phyloP scores from a whole-genome alignment of 305 asterid genomes.

The Galium porrigens region DNA sequence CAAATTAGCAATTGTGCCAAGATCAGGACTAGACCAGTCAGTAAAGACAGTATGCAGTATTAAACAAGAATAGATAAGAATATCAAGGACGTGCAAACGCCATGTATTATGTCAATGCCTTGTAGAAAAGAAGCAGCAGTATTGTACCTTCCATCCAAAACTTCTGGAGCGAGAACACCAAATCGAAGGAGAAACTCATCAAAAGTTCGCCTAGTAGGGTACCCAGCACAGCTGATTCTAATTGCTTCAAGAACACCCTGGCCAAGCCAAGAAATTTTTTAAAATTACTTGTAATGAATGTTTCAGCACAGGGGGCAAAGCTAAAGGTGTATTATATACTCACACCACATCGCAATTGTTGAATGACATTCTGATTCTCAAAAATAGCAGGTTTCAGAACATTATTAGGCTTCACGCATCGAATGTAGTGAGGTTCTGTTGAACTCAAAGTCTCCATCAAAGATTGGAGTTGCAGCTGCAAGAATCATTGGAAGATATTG shows the following conservation, averaged over 20 bases:
- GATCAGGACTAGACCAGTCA: conserved; percentile 13
- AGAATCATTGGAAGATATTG: conserved; percentile 22
- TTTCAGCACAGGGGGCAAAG: conserved; percentile 1
- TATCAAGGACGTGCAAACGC: conserved; percentile 11
- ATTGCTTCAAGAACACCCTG: conserved; percentile 99
- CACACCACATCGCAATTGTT: conserved; percentile 98
- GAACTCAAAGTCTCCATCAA: conserved; percentile 88
- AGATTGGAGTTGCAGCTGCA: conserved; percentile 95
- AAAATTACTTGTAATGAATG: too few species aligned
- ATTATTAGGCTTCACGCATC: conserved; percentile 97
- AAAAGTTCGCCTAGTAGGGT: conserved; percentile 93
- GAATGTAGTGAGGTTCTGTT: conserved; percentile 97
- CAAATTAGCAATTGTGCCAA: conserved; percentile 16
- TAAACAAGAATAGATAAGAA: conserved; percentile 12
- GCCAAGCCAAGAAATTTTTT: conserved; percentile 5
- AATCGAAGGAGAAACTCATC: conserved; percentile 96
- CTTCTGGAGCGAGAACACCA: conserved; percentile 99
- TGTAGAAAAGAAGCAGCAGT: conserved; percentile 3
- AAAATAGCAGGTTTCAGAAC: conserved; percentile 87
- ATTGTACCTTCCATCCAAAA: conserved; percentile 80
- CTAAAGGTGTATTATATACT: conserved; percentile 30
- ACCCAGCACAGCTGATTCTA: conserved; percentile 99
- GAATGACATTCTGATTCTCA: conserved; percentile 81
- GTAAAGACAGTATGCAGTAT: conserved; percentile 15
- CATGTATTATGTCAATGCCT: conserved; percentile 3